These are phyloP conservation scores for Chamaenerion angustifolium DNA, from an alignment of 345 rosid genomes.

Conservation along the genomic window DNA sequence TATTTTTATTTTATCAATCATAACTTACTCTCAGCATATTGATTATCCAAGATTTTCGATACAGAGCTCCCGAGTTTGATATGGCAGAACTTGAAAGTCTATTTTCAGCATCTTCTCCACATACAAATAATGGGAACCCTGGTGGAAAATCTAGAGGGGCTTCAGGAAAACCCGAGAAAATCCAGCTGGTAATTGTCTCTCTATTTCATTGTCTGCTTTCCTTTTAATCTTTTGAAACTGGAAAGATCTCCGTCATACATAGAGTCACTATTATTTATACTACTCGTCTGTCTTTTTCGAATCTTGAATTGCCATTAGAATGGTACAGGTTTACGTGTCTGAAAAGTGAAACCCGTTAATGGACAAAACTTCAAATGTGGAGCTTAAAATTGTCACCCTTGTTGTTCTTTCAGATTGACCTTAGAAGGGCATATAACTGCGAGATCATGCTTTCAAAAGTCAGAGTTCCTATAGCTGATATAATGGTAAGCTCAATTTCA, in stretches of 20 bases:
- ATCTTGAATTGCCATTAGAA: no score
- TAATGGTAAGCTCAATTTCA: conserved; percentile 45
- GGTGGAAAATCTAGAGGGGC: conserved; percentile 21
- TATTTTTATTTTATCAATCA: conserved; percentile 4
- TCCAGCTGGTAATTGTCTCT: conserved; percentile 57
- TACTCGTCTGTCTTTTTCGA: no score
- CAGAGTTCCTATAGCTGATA: conserved; percentile 65
- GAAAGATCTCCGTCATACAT: no score
- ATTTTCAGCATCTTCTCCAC: conserved; percentile 61
- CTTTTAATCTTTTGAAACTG: no score
- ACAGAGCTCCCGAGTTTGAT: conserved; percentile 94
- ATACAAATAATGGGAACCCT: conserved; percentile 34
- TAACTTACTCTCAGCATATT: not conserved
- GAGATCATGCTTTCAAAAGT: conserved; percentile 99
- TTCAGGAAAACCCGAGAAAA: conserved; percentile 68
- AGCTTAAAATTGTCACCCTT: no score
- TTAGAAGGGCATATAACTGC: conserved; percentile 87
- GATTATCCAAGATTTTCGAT: conserved; percentile 7
- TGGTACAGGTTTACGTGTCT: no score
- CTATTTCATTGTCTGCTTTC: no score
- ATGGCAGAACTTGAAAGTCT: conserved; percentile 87
- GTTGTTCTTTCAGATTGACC: conserved; percentile 54
- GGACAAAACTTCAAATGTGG: no score
- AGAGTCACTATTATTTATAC: no score
- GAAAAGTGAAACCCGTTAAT: no score